Evolutionary conservation across 805 yeast species (phyloP).

Genomic region (Saccharomycopsis sp.): DNA sequence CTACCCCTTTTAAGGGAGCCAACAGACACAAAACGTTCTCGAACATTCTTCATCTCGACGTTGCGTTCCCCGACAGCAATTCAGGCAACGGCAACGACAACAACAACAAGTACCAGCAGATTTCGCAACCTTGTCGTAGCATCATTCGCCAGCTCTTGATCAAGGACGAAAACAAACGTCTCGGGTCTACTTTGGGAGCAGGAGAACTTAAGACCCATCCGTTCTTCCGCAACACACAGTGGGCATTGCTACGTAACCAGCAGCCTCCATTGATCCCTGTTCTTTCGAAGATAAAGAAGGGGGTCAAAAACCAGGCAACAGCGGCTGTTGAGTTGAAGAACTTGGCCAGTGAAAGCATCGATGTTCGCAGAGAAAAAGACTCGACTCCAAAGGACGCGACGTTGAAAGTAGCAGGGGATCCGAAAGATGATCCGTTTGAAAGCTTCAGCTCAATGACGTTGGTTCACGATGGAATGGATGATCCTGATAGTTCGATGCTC

Average conservation of each 20-base stretch:
- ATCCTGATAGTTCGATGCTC: conserved; percentile 37
- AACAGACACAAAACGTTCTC: conserved; percentile 86
- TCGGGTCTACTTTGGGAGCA: conserved; percentile 93
- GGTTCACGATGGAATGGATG: conserved; percentile 57
- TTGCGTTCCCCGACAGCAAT: conserved; percentile 60
- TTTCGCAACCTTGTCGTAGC: conserved; percentile 71
- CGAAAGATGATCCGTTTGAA: conserved; percentile 66
- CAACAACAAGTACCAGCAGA: conserved; percentile 35
- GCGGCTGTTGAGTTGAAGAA: conserved; percentile 10
- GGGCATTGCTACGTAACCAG: conserved; percentile 92
- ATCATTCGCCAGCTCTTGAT: conserved; percentile 74
- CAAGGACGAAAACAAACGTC: conserved; percentile 81
- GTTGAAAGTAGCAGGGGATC: conserved; percentile 28
- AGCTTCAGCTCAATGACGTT: conserved; percentile 82
- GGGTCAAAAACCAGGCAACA: conserved; percentile 19
- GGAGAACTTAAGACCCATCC: conserved; percentile 88
- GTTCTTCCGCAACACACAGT: conserved; percentile 84
- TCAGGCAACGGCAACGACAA: conserved; percentile 20
- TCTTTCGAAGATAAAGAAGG: conserved; percentile 37
- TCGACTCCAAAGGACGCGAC: conserved; percentile 22
- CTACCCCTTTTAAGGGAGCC: conserved; percentile 92
- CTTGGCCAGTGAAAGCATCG: conserved; percentile 11
- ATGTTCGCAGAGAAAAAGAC: not conserved
- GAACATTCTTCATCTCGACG: conserved; percentile 78
- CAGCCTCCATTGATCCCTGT: conserved; percentile 96